Evolutionary conservation across 1,284 basidiomycete species (phyloP), one percentile per base, ranked within the genome.

Genomic region (Cutaneotrichosporon sp.): DNA sequence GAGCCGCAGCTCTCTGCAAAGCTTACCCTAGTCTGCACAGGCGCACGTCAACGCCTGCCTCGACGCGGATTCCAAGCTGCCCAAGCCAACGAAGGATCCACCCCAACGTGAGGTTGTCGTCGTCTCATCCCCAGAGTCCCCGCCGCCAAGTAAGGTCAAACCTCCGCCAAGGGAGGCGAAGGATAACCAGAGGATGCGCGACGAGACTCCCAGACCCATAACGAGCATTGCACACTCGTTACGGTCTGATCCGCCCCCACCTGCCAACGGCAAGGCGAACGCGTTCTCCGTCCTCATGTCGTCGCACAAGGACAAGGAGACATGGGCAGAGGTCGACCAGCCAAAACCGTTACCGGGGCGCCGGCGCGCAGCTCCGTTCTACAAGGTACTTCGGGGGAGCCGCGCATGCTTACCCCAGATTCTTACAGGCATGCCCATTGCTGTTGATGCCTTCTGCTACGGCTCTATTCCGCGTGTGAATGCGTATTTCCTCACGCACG

Each of bases 401-500:
- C 5, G 1, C 8, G 17, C 8, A 6, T 29, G 48, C 38, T 39
- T 26, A 42, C 32, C 29, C 39, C 56, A 79, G 70, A 75, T 81
- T n/a, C 75, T 98, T 59, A 88, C 90, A 60, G 94, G 96, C 3
- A 97, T 97, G 92, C 91, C 93, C 1, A 88, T 97, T 41, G 87
- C 91, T 6, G 92, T 97, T 0, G 94, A 97, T 66, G 92, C 91
- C 1, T 97, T 97, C 72, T 82, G 87, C 43, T 97, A 94, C 70
- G 92, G 92, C 3, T 78, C 79, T n/a, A 90, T 97, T 50, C 89
- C 90, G 7, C 84, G 82, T 10, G 84, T 96, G 11, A 87, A 81
- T 3, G 90, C 90, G 0, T 94, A 96, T 72, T 90, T 94, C 62
- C 75, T 96, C 58, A 90, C 86, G 89, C 91, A 96, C 65, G 92